Evolutionary conservation across 352 stramenopile genomes (phyloP).

Genomic region (Globisporangium rhizosaccharum): DNA sequence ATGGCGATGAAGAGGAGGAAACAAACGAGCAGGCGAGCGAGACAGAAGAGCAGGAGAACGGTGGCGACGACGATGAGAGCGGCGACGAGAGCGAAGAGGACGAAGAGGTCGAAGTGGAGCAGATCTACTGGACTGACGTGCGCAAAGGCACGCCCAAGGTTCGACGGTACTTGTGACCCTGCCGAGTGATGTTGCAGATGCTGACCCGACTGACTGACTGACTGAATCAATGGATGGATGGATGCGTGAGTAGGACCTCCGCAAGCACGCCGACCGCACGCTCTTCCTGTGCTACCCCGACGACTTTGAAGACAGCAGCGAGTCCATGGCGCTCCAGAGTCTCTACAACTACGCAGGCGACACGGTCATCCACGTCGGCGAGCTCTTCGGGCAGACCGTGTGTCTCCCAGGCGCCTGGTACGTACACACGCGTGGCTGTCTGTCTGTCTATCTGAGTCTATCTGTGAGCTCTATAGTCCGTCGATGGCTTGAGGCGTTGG

Average conservation of each 20-base stretch:
- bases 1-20: constrained; percentile 23
- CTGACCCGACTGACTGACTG: background rate
- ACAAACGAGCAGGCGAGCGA: constrained; percentile 15
- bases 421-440: background rate
- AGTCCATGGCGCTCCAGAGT: constrained; percentile 88
- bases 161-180: background rate
- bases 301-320: constrained; percentile 82
- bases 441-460: background rate
- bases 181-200: background rate
- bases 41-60: constrained; percentile 1
- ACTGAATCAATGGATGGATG: background rate
- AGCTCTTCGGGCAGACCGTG: constrained; percentile 89
- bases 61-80: background rate
- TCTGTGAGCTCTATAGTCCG: no score
- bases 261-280: constrained; percentile 70
- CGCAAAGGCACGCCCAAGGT: constrained; percentile 70
- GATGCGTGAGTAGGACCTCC: constrained; percentile 37
- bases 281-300: constrained; percentile 94
- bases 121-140: constrained; percentile 85
- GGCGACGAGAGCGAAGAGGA: constrained; percentile 26
- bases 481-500: no score
- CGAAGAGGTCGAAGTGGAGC: constrained; percentile 71
- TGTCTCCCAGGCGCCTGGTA: constrained; percentile 87
- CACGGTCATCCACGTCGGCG: constrained; percentile 92
- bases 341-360: constrained; percentile 89